phyloP scores from a whole-genome alignment of 2,329 filamentous ascomycete species.

The Penicillium sp. region DNA sequence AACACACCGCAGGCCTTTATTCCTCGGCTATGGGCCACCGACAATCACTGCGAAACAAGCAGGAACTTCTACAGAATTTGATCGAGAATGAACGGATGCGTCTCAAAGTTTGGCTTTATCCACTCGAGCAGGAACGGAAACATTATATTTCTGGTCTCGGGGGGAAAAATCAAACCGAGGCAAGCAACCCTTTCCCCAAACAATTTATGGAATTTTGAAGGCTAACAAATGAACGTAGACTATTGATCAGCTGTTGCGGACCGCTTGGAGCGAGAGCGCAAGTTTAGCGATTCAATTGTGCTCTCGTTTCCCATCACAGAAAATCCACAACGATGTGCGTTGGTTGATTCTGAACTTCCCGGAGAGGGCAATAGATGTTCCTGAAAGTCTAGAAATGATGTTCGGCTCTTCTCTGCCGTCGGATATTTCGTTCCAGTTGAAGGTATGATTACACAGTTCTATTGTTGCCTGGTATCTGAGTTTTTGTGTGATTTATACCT shows the following conservation, averaged over 20 bases:
- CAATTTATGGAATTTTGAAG: conserved; percentile 12
- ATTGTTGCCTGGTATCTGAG: background rate
- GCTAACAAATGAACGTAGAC: conserved; percentile 35
- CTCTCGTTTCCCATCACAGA: conserved; percentile 71
- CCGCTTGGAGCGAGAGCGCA: conserved; percentile 83
- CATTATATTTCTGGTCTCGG: conserved; percentile 46
- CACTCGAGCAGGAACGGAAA: conserved; percentile 63
- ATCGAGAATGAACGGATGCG: conserved; percentile 81
- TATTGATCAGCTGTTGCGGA: conserved; percentile 64
- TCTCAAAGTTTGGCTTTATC: conserved; percentile 84
- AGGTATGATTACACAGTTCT: conserved; percentile 60
- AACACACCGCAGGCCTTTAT: conserved; percentile 60
- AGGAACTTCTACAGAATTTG: conserved; percentile 75
- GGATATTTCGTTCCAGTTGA: conserved; percentile 80
- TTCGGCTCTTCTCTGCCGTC: conserved; percentile 70
- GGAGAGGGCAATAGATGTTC: conserved; percentile 73
- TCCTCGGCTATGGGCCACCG: conserved; percentile 47
- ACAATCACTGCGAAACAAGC: conserved; percentile 70
- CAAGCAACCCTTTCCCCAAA: conserved; percentile 17
- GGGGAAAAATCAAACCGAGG: conserved; percentile 39
- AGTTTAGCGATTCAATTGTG: conserved; percentile 82
- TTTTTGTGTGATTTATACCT: conserved; percentile 16
- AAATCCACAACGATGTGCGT: conserved; percentile 70
- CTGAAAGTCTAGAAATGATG: conserved; percentile 78
- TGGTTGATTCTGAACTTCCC: conserved; percentile 78